These are phyloP conservation scores for Penicillium sp. DNA, from an alignment of 2,329 filamentous ascomycete genomes.

Conservation along the genomic window DNA sequence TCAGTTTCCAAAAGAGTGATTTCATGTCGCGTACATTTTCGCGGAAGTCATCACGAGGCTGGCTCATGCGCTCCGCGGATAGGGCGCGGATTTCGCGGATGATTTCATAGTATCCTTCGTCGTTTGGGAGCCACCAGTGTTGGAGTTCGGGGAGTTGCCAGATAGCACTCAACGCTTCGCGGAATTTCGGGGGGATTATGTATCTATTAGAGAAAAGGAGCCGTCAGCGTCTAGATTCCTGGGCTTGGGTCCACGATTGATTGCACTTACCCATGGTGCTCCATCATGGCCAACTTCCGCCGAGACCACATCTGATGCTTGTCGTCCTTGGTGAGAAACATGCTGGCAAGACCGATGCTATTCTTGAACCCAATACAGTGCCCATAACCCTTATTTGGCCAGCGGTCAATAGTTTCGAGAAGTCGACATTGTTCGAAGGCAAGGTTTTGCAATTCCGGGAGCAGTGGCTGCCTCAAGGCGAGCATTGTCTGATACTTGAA, in stretches of 20 bases:
- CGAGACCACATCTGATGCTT: constrained; percentile 79
- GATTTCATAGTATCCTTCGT: constrained; percentile 74
- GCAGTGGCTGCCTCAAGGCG: constrained; percentile 55
- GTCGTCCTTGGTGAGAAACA: constrained; percentile 78
- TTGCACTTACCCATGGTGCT: constrained; percentile 72
- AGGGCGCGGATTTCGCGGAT: constrained; percentile 79
- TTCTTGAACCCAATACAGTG: constrained; percentile 74
- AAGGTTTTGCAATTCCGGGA: constrained; percentile 61
- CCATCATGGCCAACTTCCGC: constrained; percentile 76
- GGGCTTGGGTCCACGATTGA: not conserved
- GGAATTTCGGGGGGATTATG: constrained; percentile 76
- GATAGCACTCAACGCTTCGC: constrained; percentile 73
- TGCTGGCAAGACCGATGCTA: constrained; percentile 72
- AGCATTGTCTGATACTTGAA: constrained; percentile 73
- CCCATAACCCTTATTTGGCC: constrained; percentile 71
- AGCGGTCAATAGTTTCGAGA: constrained; percentile 77
- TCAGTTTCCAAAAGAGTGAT: constrained; percentile 70
- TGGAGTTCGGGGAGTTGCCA: constrained; percentile 74
- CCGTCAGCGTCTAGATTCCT: constrained; percentile 2
- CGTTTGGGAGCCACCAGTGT: constrained; percentile 88
- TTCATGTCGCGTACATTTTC: constrained; percentile 76
- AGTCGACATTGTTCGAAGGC: constrained; percentile 75
- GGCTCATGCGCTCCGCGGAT: constrained; percentile 74
- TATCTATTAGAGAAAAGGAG: constrained; percentile 62
- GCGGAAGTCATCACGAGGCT: constrained; percentile 53